Evolutionary conservation across 2,329 filamentous ascomycete genomes (phyloP), one percentile per base, ranked within the genome.

Genomic region (Diatrype stigma): DNA sequence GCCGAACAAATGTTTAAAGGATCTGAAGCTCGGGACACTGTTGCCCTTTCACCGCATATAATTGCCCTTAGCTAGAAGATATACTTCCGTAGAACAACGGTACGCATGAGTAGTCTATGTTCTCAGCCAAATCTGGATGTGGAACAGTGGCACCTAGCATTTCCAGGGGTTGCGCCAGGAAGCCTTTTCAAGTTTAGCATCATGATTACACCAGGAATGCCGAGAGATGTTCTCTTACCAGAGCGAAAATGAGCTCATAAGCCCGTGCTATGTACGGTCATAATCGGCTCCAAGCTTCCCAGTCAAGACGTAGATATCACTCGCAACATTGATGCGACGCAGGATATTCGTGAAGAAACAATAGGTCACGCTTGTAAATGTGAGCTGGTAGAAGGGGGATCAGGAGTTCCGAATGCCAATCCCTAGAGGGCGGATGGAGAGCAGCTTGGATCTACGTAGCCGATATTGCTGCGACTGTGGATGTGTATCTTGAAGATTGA

Each of bases 311-410:
- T 83, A 84, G 51, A 86, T 65, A 62, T 86, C 84, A 62, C 79
- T 83, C 0, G 82, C 82, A 66, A 86, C 86, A 0, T 83, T 86
- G 59, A 86, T 85, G 1, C 84, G 82, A 0, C 84, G 84, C 11
- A 87, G 66, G 6, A 86, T 71, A 61, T 86, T 86, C 26, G 82
- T 85, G 62, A 86, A 86, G 70, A 85, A 86, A 53, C 86, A 76
- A 65, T 84, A 85, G 28, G 86, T 76, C 1, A 82, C 78, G 60
- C 81, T 84, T 22, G 83, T 82, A 48, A 86, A 67, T 6, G 86
- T 70, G 37, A 85, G 69, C 60, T 86, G 84, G 60, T 86, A 86
- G 65, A 87, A 86, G 21, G 77, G 56, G 4, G 67, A 71, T 79
- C 79, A 82, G 58, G n/a, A n/a, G n/a, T n/a, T n/a, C 82, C 79